Conservation (phyloP, 2,329 filamentous ascomycete genomes). For the Cladosporium sp. region DNA sequence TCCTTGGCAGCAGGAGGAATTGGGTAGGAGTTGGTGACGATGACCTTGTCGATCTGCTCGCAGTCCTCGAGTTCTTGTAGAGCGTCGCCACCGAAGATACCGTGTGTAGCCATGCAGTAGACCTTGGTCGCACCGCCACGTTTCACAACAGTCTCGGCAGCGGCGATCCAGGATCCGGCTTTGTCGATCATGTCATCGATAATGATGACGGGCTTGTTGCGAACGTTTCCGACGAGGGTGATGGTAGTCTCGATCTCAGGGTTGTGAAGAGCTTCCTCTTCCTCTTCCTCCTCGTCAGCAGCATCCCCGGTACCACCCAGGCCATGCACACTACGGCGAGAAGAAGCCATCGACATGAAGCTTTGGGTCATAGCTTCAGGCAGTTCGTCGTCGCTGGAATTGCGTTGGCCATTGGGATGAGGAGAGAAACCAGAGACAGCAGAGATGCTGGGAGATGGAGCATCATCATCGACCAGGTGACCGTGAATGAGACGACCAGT, state of each 20-base stretch:
- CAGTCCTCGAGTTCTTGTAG: constrained; percentile 87
- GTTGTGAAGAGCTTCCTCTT: constrained; percentile 82
- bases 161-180: constrained; percentile 92
- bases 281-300: constrained; percentile 79
- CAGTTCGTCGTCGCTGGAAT: constrained; percentile 50
- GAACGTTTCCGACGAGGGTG: constrained; percentile 93
- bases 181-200: constrained; percentile 99
- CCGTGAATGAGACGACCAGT: constrained; percentile 88
- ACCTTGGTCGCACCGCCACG: constrained; percentile 86
- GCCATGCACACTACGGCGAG: constrained; percentile 52
- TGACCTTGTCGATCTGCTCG: constrained; percentile 87
- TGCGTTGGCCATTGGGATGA: constrained; percentile 34
- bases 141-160: constrained; percentile 94
- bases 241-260: constrained; percentile 88
- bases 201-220: constrained; percentile 81
- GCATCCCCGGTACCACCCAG: constrained; percentile 83
- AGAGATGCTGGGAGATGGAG: constrained; percentile 70
- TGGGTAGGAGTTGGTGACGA: constrained; percentile 96
- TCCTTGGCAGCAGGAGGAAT: constrained; percentile 71
- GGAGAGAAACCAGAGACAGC: constrained; percentile 52
- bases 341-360: constrained; percentile 75
- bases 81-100: constrained; percentile 85
- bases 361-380: constrained; percentile 84
- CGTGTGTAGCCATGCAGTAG: constrained; percentile 96
- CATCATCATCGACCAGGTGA: constrained; percentile 92